Base-by-base conservation (phyloP, 805 yeast genomes). In the Lachancea lanzarotensis region DNA sequence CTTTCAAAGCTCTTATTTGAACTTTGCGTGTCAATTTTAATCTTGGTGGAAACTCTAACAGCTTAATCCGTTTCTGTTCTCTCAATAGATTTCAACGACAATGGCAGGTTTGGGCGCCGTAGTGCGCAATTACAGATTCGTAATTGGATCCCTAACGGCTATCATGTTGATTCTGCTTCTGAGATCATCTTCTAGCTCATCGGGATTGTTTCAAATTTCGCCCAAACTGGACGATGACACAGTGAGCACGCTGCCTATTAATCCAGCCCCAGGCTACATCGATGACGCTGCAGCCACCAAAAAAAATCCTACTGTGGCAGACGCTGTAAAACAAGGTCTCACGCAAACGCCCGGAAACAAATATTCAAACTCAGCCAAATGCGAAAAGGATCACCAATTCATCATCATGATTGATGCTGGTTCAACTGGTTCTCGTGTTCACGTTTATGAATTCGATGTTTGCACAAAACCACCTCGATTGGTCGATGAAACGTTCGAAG, bases 391-490 rank as follows among this genome's bases (percentile, higher is more conserved):
- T 22, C 67, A 76, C 30, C 84, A 84, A 59, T 91, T 75, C 55
- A 97, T 90, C 26, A 76, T 93, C 19, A 89, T 93, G 96, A 73
- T 93, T 45, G 99, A 93, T 70, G 98, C 98, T 7, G 99, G 98
- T 8, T 90, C 98, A 1, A 84, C 95, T 13, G 98, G 98, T 27
- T 89, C 97, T 13, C 81, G 98, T 65, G 85, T 93, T 33, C 99
- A 95, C 66, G 82, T 93, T 39, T 93, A 95, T 68, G 81, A 84
- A 56, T 93, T 93, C 69, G 86, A 88, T 69, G 81, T 87, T 45
- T 90, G 98, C 62, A 73, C 72, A 39, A 78, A 84, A 32, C 91
- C 95, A 45, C 98, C 99, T 36, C 73, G 70, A 47, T 79, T 93
- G 54, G 66, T 88, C 45, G 71, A 74, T 40, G 98, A 93, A 70